Evolutionary conservation across 2,329 filamentous ascomycete genomes (phyloP).

Genomic region (Sporothrix sp.): DNA sequence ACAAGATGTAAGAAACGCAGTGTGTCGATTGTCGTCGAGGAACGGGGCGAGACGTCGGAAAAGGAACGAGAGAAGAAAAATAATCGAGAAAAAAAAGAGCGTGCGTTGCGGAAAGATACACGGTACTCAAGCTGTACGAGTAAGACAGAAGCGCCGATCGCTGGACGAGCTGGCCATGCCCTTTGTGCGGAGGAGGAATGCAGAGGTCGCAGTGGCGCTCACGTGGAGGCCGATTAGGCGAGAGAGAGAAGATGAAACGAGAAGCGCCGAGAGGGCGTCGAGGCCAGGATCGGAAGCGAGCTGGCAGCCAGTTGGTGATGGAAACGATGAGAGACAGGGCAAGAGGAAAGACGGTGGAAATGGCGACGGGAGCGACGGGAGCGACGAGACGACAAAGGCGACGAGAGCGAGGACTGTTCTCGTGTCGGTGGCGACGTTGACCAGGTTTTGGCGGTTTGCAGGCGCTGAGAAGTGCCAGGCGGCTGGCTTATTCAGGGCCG

Average conservation of each 20-base stretch:
- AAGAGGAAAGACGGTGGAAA: background rate
- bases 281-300: background rate
- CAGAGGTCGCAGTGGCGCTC: conserved; percentile 6
- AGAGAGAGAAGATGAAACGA: background rate
- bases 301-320: background rate
- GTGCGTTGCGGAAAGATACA: background rate
- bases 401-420: background rate
- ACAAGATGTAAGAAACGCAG: background rate
- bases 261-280: background rate
- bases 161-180: background rate
- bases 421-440: conserved; percentile 6
- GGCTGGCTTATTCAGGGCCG: conserved; percentile 1
- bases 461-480: background rate
- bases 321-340: background rate
- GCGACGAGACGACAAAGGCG: background rate
- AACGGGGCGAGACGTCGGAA: no score
- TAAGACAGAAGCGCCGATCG: conserved; percentile 7
- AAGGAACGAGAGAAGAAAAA: background rate
- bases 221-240: conserved; percentile 6
- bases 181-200: background rate
- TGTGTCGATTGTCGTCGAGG: no score
- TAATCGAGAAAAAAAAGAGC: background rate
- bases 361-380: no score
- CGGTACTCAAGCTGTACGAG: conserved; percentile 1
- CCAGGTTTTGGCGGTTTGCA: background rate